Base-by-base conservation (phyloP, 495 filamentous ascomycete genomes). In the Tuber melanosporum region DNA sequence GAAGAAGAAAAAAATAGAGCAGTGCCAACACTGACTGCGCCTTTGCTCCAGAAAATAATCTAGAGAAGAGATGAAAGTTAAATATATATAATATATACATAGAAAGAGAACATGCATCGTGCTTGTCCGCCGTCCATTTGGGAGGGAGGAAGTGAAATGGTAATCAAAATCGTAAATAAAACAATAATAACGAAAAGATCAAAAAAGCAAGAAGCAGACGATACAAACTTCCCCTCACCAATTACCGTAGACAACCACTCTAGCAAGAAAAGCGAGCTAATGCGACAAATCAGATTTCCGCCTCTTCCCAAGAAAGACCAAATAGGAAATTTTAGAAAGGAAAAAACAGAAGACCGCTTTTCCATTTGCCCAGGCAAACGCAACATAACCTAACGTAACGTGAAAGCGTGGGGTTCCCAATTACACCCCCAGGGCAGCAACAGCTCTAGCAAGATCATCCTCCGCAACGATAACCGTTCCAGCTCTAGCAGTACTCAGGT, bases 391-490 rank as follows among this genome's bases (percentile, higher is more conserved):
- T 75, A 73, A n/a, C 47, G 19, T 32, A 26, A 62, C 9, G 52
- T 26, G 49, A 47, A 79, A 39, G 57, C 12, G 26, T 36, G 57
- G 57, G 41, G 12, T 22, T n/a, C 52, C 70, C n/a, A 14, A 70
- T 66, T 72, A 82, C 78, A 82, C 76, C 73, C 85, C 86, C 78
- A 98, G 85, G 0, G 92, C 92, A 74, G 88, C 88, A 80, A 97
- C 85, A 0, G 93, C 94, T 72, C 88, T 87, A 41, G 86, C 85
- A 43, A 94, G 85, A 83, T 94, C 92, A 76, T 91, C 89, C 81
- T 90, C 88, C 1, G 89, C 89, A 75, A 99, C 89, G 79, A 99
- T 92, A 14, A 99, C 95, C 3, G 93, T 95, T 9, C 95, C 95
- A 0, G 95, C 94, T 69, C 92, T 88, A 19, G 94, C 94, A 3